Evolutionary conservation across 2,329 filamentous ascomycete species (phyloP).

Genomic region (Penicillium sp.): DNA sequence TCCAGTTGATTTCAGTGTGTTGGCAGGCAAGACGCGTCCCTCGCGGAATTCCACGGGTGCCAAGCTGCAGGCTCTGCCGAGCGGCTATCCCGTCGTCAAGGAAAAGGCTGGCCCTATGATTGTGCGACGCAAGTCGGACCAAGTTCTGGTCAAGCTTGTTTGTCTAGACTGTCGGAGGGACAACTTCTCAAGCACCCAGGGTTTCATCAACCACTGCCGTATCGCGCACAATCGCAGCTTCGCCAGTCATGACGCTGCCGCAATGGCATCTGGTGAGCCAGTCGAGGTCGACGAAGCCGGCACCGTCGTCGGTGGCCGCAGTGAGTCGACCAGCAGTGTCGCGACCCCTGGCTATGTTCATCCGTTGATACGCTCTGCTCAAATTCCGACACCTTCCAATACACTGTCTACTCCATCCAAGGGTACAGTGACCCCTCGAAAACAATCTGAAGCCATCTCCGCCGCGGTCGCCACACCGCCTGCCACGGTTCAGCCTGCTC

Average conservation of each 20-base stretch:
- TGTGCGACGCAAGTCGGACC: conserved; percentile 75
- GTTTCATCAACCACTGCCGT: conserved; percentile 96
- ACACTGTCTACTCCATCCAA: conserved; percentile 7
- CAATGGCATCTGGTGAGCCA: conserved; percentile 76
- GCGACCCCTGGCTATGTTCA: conserved; percentile 53
- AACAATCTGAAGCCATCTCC: conserved; percentile 11
- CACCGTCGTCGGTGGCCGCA: conserved; percentile 41
- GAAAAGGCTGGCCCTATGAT: conserved; percentile 78
- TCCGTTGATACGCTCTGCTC: conserved; percentile 55
- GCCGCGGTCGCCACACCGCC: conserved; percentile 26
- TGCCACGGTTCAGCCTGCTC: conserved; percentile 5
- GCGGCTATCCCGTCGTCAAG: conserved; percentile 66
- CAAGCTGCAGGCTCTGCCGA: conserved; percentile 64
- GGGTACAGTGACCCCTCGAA: conserved; percentile 19
- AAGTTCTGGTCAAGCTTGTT: conserved; percentile 79
- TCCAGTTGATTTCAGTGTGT: conserved; percentile 51
- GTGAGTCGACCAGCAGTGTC: conserved; percentile 25
- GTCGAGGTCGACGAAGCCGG: conserved; percentile 64
- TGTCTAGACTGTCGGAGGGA: conserved; percentile 83
- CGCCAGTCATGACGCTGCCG: conserved; percentile 93
- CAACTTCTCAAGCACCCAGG: conserved; percentile 93
- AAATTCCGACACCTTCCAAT: conserved; percentile 30
- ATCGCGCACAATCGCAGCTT: conserved; percentile 91
- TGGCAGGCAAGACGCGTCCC: conserved; percentile 53
- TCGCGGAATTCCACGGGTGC: conserved; percentile 57